These are phyloP conservation scores for Solanum medicagineum DNA, from an alignment of 257 asterid genomes.

Conservation along the genomic window DNA sequence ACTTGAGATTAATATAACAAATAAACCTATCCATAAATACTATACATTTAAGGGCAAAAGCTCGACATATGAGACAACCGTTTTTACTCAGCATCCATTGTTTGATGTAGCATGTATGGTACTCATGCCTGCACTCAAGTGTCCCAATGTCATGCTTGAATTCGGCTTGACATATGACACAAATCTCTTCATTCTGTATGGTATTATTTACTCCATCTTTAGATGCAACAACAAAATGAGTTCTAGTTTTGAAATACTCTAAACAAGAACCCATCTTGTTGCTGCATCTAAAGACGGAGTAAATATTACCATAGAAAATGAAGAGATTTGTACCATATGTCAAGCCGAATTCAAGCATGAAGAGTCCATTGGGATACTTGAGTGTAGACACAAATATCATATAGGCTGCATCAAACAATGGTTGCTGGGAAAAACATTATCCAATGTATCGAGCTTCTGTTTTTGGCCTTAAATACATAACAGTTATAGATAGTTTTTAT, in stretches of 20 bases:
- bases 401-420: background rate
- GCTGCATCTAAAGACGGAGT: background rate
- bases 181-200: background rate
- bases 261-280: too few relatives aligned
- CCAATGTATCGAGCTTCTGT: background rate
- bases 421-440: background rate
- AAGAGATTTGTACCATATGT: conserved; percentile 4
- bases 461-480: background rate
- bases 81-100: background rate
- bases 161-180: background rate
- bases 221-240: background rate
- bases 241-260: background rate
- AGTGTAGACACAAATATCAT: conserved; percentile 1
- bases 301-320: background rate
- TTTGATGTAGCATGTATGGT: background rate
- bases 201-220: background rate
- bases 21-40: background rate
- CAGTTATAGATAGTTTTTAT: too few relatives aligned
- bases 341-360: background rate
- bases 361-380: background rate
- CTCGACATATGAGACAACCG: background rate
- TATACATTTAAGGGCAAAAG: background rate
- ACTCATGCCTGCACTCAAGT: background rate
- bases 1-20: background rate
- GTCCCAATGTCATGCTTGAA: background rate